phyloP scores from a whole-genome alignment of 305 asterid genomes.

The Rubia occidens region DNA sequence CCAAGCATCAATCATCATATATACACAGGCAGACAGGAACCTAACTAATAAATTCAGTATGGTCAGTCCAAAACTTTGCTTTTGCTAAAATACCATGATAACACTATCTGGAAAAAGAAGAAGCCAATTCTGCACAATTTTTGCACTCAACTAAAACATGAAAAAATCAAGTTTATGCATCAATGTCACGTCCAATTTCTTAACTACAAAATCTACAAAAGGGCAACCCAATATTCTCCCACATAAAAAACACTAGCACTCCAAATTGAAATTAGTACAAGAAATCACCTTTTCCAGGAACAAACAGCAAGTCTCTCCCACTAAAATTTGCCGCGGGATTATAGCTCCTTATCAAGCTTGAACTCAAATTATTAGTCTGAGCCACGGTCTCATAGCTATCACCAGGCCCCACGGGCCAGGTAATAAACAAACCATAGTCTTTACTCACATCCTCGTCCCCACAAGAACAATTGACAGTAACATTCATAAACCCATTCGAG shows the following conservation, averaged over 20 bases:
- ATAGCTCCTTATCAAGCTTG: constrained; percentile 41
- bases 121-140: neutral
- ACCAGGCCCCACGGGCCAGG: constrained; percentile 56
- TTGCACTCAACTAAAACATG: neutral
- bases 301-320: constrained; percentile 45
- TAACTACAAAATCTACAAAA: neutral
- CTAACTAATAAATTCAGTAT: neutral
- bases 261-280: neutral
- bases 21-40: neutral
- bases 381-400: constrained; percentile 51
- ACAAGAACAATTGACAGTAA: constrained; percentile 81
- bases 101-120: neutral
- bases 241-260: neutral
- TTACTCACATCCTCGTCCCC: constrained; percentile 44
- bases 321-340: constrained; percentile 49
- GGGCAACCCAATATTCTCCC: neutral
- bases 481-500: constrained; percentile 33
- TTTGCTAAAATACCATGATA: neutral
- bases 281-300: constrained; percentile 70
- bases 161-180: neutral
- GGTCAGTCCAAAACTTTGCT: neutral
- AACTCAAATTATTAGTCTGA: constrained; percentile 32
- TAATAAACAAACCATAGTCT: constrained; percentile 66
- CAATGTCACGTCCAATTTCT: neutral
- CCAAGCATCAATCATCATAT: neutral